Conservation (phyloP, 306 rosid species). For the Albizia julibrissin region DNA sequence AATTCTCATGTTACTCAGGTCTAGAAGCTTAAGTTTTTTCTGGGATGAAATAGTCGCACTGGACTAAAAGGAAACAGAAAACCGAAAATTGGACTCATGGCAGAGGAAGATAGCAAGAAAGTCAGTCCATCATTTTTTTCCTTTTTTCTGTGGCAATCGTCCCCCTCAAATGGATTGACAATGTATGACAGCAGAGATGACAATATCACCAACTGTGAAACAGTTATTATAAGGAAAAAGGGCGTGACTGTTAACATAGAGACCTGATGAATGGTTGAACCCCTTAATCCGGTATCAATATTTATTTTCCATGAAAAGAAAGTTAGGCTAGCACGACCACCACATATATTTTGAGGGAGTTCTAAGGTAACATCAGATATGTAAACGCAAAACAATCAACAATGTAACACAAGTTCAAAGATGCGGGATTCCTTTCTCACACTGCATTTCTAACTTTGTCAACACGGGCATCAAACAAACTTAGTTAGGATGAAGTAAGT, state of each 20-base stretch:
- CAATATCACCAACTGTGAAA: not conserved
- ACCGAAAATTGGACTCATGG: not conserved
- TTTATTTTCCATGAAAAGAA: not conserved
- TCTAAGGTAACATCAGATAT: slow-evolving; percentile 29
- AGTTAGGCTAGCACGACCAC: slow-evolving; percentile 6
- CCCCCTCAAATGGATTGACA: not conserved
- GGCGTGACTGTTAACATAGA: not conserved
- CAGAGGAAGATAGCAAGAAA: not conserved
- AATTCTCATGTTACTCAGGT: slow-evolving; percentile 5
- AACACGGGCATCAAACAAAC: not conserved
- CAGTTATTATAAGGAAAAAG: not conserved
- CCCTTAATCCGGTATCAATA: slow-evolving; percentile 9
- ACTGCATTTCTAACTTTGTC: not conserved
- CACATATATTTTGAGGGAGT: slow-evolving; percentile 18
- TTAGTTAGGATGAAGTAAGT: not conserved
- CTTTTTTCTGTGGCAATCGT: not conserved
- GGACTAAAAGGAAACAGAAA: not conserved
- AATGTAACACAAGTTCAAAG: not conserved
- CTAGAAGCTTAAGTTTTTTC: not conserved
- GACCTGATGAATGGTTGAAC: slow-evolving; percentile 9
- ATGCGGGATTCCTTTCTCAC: not conserved
- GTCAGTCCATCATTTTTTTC: too few relatives aligned
- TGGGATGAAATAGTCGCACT: not conserved
- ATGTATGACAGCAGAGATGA: not conserved
- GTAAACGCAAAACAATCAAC: slow-evolving; percentile 18